Conservation (phyloP, 1,284 basidiomycete genomes). For the Mycena sp. region DNA sequence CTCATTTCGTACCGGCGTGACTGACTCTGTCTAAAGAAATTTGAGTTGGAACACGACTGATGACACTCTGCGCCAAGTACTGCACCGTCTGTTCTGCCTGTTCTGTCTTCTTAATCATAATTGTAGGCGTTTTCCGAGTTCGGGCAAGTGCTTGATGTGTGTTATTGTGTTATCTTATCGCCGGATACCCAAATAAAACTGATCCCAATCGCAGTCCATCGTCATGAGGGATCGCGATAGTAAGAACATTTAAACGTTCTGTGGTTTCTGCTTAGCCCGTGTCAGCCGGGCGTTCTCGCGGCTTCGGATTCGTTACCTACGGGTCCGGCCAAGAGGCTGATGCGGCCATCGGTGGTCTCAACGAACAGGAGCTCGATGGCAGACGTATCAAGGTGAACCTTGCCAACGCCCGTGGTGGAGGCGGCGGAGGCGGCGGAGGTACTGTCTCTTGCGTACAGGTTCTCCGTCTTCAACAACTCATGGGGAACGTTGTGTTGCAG, state of each 20-base stretch:
- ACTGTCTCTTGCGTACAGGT: not conserved
- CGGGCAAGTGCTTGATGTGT: slow-evolving; percentile 82
- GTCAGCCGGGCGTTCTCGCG: slow-evolving; percentile 86
- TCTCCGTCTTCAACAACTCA: not conserved
- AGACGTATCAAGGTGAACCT: slow-evolving; percentile 94
- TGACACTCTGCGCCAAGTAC: slow-evolving; percentile 85
- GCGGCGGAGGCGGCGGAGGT: slow-evolving; percentile 62
- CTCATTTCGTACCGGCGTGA: slow-evolving; percentile 40
- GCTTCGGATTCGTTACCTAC: slow-evolving; percentile 96
- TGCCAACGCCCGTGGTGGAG: slow-evolving; percentile 84
- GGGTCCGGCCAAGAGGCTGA: slow-evolving; percentile 74
- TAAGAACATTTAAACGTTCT: slow-evolving; percentile 2
- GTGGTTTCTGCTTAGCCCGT: slow-evolving; percentile 4
- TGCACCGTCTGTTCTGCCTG: slow-evolving; percentile 33
- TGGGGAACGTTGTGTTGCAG: slow-evolving; percentile 16
- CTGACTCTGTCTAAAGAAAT: slow-evolving; percentile 64
- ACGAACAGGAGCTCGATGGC: slow-evolving; percentile 95
- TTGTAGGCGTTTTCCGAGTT: slow-evolving; percentile 76
- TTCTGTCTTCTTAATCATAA: slow-evolving; percentile 47
- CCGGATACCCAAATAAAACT: slow-evolving; percentile 33
- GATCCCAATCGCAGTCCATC: slow-evolving; percentile 70
- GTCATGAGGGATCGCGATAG: slow-evolving; percentile 98
- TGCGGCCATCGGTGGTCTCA: slow-evolving; percentile 81
- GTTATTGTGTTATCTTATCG: slow-evolving; percentile 67
- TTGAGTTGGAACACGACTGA: slow-evolving; percentile 95